Evolutionary conservation across 2,329 filamentous ascomycete species (phyloP), one percentile per base, ranked within the genome.

Genomic region (Aspergillus aculeatinus): DNA sequence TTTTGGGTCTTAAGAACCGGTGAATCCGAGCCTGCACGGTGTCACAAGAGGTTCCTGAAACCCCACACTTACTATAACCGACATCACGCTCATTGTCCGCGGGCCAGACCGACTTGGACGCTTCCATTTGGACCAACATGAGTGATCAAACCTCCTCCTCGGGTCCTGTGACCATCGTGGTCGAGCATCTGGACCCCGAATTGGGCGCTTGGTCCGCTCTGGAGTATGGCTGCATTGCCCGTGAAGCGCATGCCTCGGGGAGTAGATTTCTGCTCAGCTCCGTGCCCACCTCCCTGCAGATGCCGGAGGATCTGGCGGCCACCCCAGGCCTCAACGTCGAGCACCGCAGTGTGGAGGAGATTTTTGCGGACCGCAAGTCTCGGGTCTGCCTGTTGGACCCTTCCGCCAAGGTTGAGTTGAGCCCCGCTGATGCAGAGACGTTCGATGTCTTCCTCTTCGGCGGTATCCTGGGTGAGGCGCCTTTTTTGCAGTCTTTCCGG

Each of bases 381-480:
- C 85, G 85, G 63, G 90, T 98, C 51, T 98, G 95, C 74, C 82
- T 99, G 63, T 82, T 99, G 51, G 95, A 99, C 76, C 95, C 95
- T 1, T 82, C 90, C 48, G 95, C 92, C 4, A 82, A 85, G 63
- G 86, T 88, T 72, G 95, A 99, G 71, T 77, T 99, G 68, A 86
- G 84, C 51, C 95, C 95, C 0, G 87, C 89, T 60, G 95, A 99
- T 78, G 91, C 87, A 23, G 86, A 90, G 35, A 79, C 75, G 2
- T 99, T 99, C 76, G 91, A 96, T 70, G 89, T 91, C 10, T 99
- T 98, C 73, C 79, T 99, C 50, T 99, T 99, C 78, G 95, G 95
- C 50, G 95, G 95, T 14, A 99, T 99, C 70, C 80, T 99, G 63
- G 95, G 92, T 95, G 81, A 72, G 80, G 14, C 35, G n/a, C 21